Conservation (phyloP, 2,329 filamentous ascomycete genomes). For the Aspergillus novoparasiticus region DNA sequence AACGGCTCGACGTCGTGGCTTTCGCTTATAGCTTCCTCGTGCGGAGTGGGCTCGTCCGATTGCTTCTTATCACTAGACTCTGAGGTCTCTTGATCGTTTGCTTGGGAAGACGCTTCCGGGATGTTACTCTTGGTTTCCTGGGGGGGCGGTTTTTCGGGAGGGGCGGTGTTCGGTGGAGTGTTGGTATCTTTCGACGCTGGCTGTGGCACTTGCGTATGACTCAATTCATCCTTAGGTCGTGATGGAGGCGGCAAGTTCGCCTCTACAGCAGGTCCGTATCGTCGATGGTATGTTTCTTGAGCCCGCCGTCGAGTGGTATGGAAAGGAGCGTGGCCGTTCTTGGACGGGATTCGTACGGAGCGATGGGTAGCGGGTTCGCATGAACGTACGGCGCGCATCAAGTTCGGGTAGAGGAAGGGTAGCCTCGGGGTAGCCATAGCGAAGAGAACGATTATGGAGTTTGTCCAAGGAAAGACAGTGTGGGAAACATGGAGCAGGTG, state of each 20-base stretch:
- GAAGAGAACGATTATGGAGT: constrained; percentile 12
- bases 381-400: constrained; percentile 60
- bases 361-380: constrained; percentile 50
- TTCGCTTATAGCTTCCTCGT: constrained; percentile 24
- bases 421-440: constrained; percentile 65
- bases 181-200: constrained; percentile 17
- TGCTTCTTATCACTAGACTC: constrained; percentile 18
- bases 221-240: constrained; percentile 31
- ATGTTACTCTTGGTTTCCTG: constrained; percentile 14
- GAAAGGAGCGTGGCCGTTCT: constrained; percentile 32
- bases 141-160: constrained; percentile 18
- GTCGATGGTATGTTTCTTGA: constrained; percentile 46
- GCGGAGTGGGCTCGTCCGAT: constrained; percentile 23
- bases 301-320: constrained; percentile 38
- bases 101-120: constrained; percentile 16
- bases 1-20: constrained; percentile 15
- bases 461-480: constrained; percentile 5
- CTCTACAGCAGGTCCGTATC: constrained; percentile 50
- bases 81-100: constrained; percentile 17
- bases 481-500: constrained; percentile 7
- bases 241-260: constrained; percentile 42
- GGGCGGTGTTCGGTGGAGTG: constrained; percentile 9
- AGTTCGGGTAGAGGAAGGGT: constrained; percentile 69
- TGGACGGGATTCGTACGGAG: constrained; percentile 42
- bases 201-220: constrained; percentile 16